Evolutionary conservation across 1,284 basidiomycete genomes (phyloP).

Genomic region (Vanrija humicola): DNA sequence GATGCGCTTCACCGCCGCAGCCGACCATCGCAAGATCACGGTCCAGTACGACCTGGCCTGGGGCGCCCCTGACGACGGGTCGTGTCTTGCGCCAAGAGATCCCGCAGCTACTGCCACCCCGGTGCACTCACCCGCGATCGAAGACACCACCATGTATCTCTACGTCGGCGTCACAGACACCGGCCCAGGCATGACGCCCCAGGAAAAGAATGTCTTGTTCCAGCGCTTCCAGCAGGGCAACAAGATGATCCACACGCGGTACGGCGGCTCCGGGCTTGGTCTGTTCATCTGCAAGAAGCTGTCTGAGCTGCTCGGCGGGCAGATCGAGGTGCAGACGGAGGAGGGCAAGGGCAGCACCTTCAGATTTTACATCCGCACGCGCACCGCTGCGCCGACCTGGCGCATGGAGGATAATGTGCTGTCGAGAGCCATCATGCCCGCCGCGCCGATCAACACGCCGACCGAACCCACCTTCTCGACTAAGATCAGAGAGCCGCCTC

Average conservation of each 20-base stretch:
- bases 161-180: conserved; percentile 40
- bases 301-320: conserved; percentile 37
- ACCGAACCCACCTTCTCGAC: background rate
- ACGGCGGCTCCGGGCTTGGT: conserved; percentile 45
- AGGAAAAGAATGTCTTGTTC: conserved; percentile 39
- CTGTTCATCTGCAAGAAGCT: conserved; percentile 43
- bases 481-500: background rate
- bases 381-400: conserved; percentile 7
- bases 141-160: conserved; percentile 34
- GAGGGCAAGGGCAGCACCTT: conserved; percentile 39
- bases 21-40: conserved; percentile 17
- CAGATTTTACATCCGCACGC: conserved; percentile 46
- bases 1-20: conserved; percentile 20
- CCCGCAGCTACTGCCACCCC: background rate
- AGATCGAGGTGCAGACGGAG: conserved; percentile 39
- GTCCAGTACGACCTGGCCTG: conserved; percentile 23
- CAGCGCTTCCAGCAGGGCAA: conserved; percentile 40
- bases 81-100: background rate
- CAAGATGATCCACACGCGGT: conserved; percentile 42
- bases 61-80: conserved; percentile 13
- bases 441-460: background rate
- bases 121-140: conserved; percentile 22
- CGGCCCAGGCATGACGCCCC: conserved; percentile 40
- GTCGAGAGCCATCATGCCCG: background rate
- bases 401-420: background rate